Evolutionary conservation across 176 grass and related monocot genomes (phyloP).

Genomic region (Olyra latifolia): DNA sequence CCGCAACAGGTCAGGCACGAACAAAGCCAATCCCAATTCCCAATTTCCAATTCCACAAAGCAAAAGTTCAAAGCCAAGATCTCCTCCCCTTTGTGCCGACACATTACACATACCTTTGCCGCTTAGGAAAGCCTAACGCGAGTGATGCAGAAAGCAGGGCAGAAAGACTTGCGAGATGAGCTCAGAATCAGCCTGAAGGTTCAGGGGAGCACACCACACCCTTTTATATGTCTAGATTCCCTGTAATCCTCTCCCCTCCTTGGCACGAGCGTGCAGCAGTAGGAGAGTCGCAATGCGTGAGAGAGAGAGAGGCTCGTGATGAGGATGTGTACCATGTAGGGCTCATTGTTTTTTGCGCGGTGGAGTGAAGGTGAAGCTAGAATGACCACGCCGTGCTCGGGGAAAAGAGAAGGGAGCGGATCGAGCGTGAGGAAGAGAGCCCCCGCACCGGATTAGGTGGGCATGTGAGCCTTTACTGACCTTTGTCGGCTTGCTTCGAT

Average conservation of each 20-base stretch:
- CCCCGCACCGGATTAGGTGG: slow-evolving; percentile 30
- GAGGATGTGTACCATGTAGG: slow-evolving; percentile 11
- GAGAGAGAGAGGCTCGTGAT: background rate
- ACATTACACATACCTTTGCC: slow-evolving; percentile 41
- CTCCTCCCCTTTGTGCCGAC: background rate
- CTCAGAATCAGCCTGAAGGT: slow-evolving; percentile 5
- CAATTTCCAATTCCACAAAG: slow-evolving; percentile 14
- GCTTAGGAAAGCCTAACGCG: slow-evolving; percentile 11
- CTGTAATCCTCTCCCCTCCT: background rate
- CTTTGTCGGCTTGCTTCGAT: slow-evolving; percentile 36
- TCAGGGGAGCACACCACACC: background rate
- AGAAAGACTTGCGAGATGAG: background rate
- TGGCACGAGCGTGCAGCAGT: background rate
- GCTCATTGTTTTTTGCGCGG: slow-evolving; percentile 4
- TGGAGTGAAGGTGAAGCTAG: slow-evolving; percentile 42
- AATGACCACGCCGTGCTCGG: background rate
- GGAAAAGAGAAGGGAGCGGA: background rate
- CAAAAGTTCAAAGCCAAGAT: background rate
- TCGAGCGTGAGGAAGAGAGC: background rate
- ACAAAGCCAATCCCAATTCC: background rate
- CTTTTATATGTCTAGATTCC: slow-evolving; percentile 22
- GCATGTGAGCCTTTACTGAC: slow-evolving; percentile 44
- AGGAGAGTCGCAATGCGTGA: slow-evolving; percentile 5
- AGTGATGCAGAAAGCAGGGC: background rate
- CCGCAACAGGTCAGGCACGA: background rate